Evolutionary conservation across 2,329 filamentous ascomycete genomes (phyloP).

Genomic region (Xylaria sp.): DNA sequence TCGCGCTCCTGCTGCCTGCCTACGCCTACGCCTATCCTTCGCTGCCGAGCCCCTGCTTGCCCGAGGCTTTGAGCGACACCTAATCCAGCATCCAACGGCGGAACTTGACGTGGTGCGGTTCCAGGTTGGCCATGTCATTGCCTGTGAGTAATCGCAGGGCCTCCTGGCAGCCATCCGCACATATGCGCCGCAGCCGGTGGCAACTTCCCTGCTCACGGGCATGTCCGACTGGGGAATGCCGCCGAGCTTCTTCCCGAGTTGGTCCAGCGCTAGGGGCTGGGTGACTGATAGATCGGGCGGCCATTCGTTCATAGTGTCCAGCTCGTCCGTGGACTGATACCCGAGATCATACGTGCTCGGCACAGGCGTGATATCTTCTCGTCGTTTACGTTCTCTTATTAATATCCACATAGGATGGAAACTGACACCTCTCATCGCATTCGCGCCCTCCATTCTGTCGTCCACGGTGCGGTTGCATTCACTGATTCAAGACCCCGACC

Average conservation of each 20-base stretch:
- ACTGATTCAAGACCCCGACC: not conserved
- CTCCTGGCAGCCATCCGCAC: not conserved
- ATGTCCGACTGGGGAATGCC: no score
- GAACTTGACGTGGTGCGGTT: not conserved
- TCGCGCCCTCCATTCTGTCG: not conserved
- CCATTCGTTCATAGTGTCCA: not conserved
- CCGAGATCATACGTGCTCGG: not conserved
- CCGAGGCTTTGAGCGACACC: not conserved
- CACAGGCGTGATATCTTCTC: no score
- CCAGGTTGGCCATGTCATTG: not conserved
- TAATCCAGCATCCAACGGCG: not conserved
- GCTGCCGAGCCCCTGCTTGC: not conserved
- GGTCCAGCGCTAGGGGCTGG: not conserved
- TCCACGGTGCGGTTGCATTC: not conserved
- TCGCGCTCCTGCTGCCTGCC: not conserved
- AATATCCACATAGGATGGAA: not conserved
- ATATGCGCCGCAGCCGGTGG: not conserved
- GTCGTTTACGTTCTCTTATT: no score
- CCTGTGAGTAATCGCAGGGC: not conserved
- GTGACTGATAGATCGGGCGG: not conserved
- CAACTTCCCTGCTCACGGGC: not conserved
- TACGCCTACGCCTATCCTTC: not conserved
- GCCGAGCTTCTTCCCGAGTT: not conserved
- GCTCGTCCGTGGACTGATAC: not conserved
- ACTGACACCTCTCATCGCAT: not conserved